Base-by-base conservation (phyloP, 805 yeast species). In the Starmerella gropengiesseri region DNA sequence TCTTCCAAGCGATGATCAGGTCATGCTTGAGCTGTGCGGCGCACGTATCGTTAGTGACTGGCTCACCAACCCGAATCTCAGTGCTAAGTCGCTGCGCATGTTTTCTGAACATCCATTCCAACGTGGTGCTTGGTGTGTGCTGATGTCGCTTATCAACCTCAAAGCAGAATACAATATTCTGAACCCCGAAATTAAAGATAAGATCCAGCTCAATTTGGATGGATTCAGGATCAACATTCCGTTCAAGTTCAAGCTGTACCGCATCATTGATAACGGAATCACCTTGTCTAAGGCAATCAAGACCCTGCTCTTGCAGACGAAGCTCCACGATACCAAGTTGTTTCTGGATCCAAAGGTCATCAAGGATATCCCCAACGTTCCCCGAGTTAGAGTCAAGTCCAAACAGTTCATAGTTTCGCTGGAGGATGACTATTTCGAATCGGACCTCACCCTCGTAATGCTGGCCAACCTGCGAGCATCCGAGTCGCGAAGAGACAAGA, bases 351-450 rank as follows among this genome's bases (percentile, higher is more conserved):
- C 65, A 5, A 53, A 55, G 38, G 52, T 51, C 38, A 44, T 50
- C 30, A 43, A 46, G 26, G 31, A 40, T 41, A 58, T 54, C 41
- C 66, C 56, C 27, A 51, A 50, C 4, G 47, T 62, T 14, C 64
- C 89, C 2, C 54, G 58, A 27, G 61, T 84, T 2, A 68, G 71
- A 18, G 51, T 86, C 28, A 69, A 64, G 31, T 66, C 93, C 0
- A 66, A 66, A 5, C 65, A 73, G 31, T 67, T 83, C 48, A 66
- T 79, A 4, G 62, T 86, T 29, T 69, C 79, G 19, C 67, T 86
- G 49, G 94, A 83, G 43, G 94, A 83, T 59, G 96, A 89, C 60
- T 89, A 94, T 7, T 86, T 87, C 58, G 97, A 89, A 60, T 67
- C 77, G 7, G 78, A 83, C 52, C 62, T 87, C 36, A 71, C 74